phyloP scores from a whole-genome alignment of 2,329 filamentous ascomycete genomes.

The Colletotrichum lini region DNA sequence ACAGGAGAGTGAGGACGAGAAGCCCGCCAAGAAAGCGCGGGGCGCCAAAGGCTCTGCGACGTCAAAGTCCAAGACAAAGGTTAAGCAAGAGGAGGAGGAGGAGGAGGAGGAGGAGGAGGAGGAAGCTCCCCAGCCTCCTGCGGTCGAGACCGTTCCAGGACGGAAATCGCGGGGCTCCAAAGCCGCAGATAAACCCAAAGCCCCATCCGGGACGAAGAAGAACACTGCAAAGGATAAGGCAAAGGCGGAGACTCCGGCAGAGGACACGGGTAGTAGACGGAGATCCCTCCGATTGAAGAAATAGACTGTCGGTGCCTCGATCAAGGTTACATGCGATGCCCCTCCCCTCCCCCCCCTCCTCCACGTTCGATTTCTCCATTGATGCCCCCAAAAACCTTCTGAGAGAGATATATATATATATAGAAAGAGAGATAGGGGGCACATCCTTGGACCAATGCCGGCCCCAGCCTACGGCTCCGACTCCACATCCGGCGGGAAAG shows the following conservation, averaged over 20 bases:
- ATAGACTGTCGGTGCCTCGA: constrained; percentile 27
- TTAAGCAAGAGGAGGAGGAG: constrained; percentile 32
- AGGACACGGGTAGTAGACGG: constrained; percentile 42
- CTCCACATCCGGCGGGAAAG: constrained; percentile 53
- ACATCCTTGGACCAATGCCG: too few relatives aligned
- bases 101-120: background rate
- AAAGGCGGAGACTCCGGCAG: constrained; percentile 25
- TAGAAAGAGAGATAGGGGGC: background rate
- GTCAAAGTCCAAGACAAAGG: constrained; percentile 27
- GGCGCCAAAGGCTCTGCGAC: constrained; percentile 43
- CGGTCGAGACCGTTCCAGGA: constrained; percentile 36
- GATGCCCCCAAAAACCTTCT: background rate
- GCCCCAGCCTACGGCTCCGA: constrained; percentile 48
- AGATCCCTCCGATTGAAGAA: constrained; percentile 50
- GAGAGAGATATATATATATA: background rate
- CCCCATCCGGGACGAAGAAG: constrained; percentile 34
- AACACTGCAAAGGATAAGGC: constrained; percentile 30
- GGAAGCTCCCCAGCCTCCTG: constrained; percentile 18
- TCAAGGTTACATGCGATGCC: constrained; percentile 1
- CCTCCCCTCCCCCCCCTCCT: background rate
- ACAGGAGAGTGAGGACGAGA: constrained; percentile 48
- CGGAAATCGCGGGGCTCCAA: constrained; percentile 48
- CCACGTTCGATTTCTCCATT: background rate
- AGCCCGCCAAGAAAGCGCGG: constrained; percentile 49
- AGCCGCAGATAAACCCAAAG: constrained; percentile 46